These are phyloP conservation scores for Yarrowia sp. DNA, from an alignment of 805 yeast species.

Conservation along the genomic window DNA sequence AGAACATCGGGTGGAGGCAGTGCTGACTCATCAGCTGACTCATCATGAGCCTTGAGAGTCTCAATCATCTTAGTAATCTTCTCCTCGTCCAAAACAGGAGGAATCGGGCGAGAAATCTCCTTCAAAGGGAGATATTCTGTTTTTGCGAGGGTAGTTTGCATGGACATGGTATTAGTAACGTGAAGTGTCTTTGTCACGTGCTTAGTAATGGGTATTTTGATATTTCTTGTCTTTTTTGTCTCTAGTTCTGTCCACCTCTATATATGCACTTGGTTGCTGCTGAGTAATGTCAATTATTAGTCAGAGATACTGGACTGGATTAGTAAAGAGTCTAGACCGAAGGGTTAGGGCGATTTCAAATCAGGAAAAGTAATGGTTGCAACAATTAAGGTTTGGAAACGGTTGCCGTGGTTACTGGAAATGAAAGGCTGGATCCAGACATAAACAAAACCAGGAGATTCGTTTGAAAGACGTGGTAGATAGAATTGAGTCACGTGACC, in stretches of 20 bases:
- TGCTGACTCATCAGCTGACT: constrained; percentile 38
- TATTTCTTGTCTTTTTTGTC: not conserved
- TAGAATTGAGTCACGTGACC: not conserved
- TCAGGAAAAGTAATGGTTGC: not conserved
- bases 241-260: not conserved
- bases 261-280: not conserved
- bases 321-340: not conserved
- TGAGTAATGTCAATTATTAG: not conserved
- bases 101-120: constrained; percentile 73
- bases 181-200: not conserved
- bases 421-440: too few species aligned
- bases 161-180: constrained; percentile 39
- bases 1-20: constrained; percentile 82
- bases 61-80: constrained; percentile 72
- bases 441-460: too few species aligned
- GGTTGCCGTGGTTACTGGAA: too few species aligned
- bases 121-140: constrained; percentile 60
- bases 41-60: constrained; percentile 31
- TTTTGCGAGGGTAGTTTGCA: constrained; percentile 57
- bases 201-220: too few species aligned
- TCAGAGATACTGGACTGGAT: not conserved
- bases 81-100: constrained; percentile 71
- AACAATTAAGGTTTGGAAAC: too few species aligned
- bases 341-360: too few species aligned
- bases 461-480: too few species aligned